These are phyloP conservation scores for Cercospora sp. DNA, from an alignment of 2,329 filamentous ascomycete genomes.

Conservation along the genomic window DNA sequence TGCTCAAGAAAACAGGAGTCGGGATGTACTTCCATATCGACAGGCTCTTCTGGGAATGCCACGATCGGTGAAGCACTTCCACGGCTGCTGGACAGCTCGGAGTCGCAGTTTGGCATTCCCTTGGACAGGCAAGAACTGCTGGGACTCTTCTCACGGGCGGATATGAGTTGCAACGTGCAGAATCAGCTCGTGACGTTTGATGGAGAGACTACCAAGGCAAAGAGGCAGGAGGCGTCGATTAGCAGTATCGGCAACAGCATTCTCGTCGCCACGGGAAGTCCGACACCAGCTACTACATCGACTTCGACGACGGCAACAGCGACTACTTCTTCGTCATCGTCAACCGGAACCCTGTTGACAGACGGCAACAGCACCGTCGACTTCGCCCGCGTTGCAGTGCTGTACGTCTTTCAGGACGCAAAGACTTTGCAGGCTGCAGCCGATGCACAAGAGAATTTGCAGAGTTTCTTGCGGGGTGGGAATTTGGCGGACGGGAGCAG, in stretches of 20 bases:
- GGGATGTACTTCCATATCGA: constrained; percentile 57
- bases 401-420: constrained; percentile 48
- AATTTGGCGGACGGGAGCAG: constrained; percentile 22
- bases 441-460: constrained; percentile 47
- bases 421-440: constrained; percentile 44
- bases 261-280: constrained; percentile 31
- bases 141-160: constrained; percentile 71
- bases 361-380: constrained; percentile 38
- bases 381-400: constrained; percentile 50
- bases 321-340: constrained; percentile 20
- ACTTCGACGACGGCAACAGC: constrained; percentile 23
- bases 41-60: constrained; percentile 60
- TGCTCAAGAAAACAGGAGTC: constrained; percentile 56
- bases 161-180: constrained; percentile 78
- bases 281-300: constrained; percentile 14
- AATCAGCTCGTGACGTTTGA: constrained; percentile 88
- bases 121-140: constrained; percentile 70
- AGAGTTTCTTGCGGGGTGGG: constrained; percentile 37
- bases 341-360: constrained; percentile 5
- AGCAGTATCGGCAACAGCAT: constrained; percentile 38
- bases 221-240: constrained; percentile 19
- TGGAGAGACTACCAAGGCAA: constrained; percentile 45
- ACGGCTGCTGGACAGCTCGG: constrained; percentile 65
- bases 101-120: constrained; percentile 71
- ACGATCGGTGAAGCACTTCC: constrained; percentile 81